Base-by-base conservation (phyloP, 768 basidiomycete genomes). In the Butyriboletus loyo region DNA sequence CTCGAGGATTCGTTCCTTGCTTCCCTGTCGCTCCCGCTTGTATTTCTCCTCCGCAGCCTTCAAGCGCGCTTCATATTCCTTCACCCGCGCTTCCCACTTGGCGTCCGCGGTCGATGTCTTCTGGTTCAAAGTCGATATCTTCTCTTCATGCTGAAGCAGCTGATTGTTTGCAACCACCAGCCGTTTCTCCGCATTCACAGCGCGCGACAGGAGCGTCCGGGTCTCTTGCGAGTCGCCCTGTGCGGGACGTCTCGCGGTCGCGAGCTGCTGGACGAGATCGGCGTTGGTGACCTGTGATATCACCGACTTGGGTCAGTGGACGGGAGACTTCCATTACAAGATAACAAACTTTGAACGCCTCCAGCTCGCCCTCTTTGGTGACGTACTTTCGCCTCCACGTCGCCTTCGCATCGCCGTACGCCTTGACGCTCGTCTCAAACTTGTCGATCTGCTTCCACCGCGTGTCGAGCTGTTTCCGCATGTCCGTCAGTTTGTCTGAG, bases 61-160 rank as follows among this genome's bases (percentile, higher is more conserved):
- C 56, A 94, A 65, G 17, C 89, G 73, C 14, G 81, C 66, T 72
- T 97, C 92, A 62, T 95, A 94, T 70, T 98, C 95, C 69, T 86
- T 87, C 40, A 98, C 90, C n/a, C 95, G 77, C 0, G 87, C 91
- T 63, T 95, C 94, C 93, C 95, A 98, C 69, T 95, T 96, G 47
- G 73, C 75, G 59, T 97, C 94, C 0, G 89, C 87, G 0, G 74
- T 75, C 0, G 77, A 74, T 34, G 79, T 88, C 75, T 85, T 88
- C 72, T 84, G 78, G 58, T 86, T 87, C 71, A 89, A 78, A 36
- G 74, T 68, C 1, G 86, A 83, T 44, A 95, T 79, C 72, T 87
- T 87, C 71, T 95, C 92, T 66, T 98, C 96, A 4, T 89, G 84
- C 22, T 84, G 78, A 2, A 84, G 68, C 3, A 98, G 77, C 66